These are phyloP conservation scores for Brassica juncea DNA, from an alignment of 345 rosid species.

Conservation along the genomic window DNA sequence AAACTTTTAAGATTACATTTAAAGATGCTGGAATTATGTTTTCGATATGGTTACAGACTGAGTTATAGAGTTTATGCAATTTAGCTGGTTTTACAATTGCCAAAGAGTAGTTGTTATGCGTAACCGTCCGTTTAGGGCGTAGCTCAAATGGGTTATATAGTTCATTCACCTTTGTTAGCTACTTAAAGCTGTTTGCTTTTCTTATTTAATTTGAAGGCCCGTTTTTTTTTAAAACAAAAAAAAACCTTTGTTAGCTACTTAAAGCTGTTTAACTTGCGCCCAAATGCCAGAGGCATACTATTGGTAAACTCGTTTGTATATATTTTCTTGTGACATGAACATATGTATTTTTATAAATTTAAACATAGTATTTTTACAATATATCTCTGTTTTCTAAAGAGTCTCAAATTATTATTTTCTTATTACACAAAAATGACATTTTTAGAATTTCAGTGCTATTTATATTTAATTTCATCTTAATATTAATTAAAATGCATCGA, in stretches of 20 bases:
- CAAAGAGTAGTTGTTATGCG: background rate
- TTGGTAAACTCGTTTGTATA: background rate
- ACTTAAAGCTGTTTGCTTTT: background rate
- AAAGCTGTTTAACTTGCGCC: background rate
- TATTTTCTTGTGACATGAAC: too few species aligned
- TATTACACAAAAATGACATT: too few species aligned
- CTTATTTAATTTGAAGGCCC: too few species aligned
- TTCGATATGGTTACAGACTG: background rate
- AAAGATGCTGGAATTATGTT: background rate
- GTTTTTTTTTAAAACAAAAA: too few species aligned
- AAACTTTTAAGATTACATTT: background rate
- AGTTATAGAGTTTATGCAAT: background rate
- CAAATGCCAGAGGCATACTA: background rate
- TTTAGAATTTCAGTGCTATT: too few species aligned
- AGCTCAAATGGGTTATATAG: background rate
- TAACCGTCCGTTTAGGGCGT: background rate
- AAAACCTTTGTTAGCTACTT: background rate
- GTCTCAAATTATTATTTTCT: too few species aligned
- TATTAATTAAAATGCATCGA: too few species aligned
- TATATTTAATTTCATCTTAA: too few species aligned
- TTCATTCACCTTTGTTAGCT: background rate
- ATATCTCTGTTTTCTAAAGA: too few species aligned
- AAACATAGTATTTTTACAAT: background rate
- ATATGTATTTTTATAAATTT: too few species aligned
- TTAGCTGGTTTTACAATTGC: background rate